Evolutionary conservation across 2,329 filamentous ascomycete genomes (phyloP).

Genomic region (Arthrobotrys sinensis): DNA sequence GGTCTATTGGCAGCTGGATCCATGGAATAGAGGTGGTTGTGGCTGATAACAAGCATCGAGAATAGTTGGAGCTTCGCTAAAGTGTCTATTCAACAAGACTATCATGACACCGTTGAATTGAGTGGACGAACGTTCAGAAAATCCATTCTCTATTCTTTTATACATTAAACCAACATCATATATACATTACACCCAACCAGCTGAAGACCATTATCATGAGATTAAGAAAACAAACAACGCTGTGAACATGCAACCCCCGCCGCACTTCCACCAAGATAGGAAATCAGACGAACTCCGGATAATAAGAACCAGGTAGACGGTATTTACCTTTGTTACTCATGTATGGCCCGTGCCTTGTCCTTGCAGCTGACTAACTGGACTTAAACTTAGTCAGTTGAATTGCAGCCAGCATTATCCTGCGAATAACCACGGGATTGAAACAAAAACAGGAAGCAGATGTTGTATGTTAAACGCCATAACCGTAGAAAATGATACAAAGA

Average conservation of each 20-base stretch:
- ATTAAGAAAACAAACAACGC: conserved; percentile 5
- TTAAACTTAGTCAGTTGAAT: not conserved
- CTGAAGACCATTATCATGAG: not conserved
- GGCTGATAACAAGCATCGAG: conserved; percentile 2
- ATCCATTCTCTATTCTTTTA: not conserved
- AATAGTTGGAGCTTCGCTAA: no score
- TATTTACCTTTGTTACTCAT: not conserved
- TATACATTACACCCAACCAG: no score
- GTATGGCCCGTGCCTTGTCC: conserved; percentile 7
- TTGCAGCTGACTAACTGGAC: conserved; percentile 27
- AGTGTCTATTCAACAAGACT: no score
- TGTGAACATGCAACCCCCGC: conserved; percentile 7
- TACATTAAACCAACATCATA: conserved; percentile 22
- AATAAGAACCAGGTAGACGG: conserved; percentile 23
- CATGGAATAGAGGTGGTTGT: not conserved
- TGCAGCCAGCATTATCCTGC: not conserved
- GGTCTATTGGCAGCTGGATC: conserved; percentile 3
- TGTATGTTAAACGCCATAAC: conserved; percentile 29
- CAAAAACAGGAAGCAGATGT: not conserved
- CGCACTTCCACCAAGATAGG: not conserved
- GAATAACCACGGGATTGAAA: conserved; percentile 10
- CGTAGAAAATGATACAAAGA: conserved; percentile 42
- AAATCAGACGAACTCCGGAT: conserved; percentile 43
- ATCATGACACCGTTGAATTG: no score
- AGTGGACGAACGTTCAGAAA: not conserved